phyloP scores from a whole-genome alignment of 1,284 basidiomycete genomes.

The Sanghuangporus baumii region DNA sequence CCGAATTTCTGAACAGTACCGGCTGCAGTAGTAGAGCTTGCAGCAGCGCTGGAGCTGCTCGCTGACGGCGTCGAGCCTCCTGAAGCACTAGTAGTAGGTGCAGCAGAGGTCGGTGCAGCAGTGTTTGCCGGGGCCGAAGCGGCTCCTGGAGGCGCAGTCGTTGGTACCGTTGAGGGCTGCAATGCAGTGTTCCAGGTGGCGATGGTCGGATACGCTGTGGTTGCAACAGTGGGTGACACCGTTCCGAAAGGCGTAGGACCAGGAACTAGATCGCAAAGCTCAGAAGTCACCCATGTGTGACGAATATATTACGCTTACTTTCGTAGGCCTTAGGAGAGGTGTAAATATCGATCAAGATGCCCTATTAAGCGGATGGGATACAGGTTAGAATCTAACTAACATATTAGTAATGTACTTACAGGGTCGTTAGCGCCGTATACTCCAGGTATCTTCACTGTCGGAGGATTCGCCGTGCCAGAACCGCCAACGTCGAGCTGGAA shows the following conservation, averaged over 20 bases:
- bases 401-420: conserved; percentile 14
- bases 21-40: conserved; percentile 6
- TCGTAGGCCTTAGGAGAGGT: conserved; percentile 30
- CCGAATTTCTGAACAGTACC: conserved; percentile 17
- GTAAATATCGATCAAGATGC: conserved; percentile 33
- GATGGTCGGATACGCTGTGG: conserved; percentile 31
- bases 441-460: conserved; percentile 42
- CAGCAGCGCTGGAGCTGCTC: neutral
- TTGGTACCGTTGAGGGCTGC: conserved; percentile 33
- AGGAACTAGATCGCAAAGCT: conserved; percentile 30
- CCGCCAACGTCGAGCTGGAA: conserved; percentile 42
- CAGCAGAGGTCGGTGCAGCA: neutral
- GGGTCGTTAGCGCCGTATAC: conserved; percentile 40
- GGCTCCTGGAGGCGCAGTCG: conserved; percentile 17
- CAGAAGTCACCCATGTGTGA: neutral
- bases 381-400: conserved; percentile 18
- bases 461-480: conserved; percentile 34
- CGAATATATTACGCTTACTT: conserved; percentile 24
- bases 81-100: conserved; percentile 1
- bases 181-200: conserved; percentile 35
- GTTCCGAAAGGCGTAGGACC: conserved; percentile 38
- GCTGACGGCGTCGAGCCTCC: neutral
- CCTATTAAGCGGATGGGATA: conserved; percentile 15
- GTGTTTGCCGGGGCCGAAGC: conserved; percentile 23
- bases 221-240: conserved; percentile 28